Evolutionary conservation across 2,329 filamentous ascomycete species (phyloP), one percentile per base, ranked within the genome.

Genomic region (Colletotrichum sp.): DNA sequence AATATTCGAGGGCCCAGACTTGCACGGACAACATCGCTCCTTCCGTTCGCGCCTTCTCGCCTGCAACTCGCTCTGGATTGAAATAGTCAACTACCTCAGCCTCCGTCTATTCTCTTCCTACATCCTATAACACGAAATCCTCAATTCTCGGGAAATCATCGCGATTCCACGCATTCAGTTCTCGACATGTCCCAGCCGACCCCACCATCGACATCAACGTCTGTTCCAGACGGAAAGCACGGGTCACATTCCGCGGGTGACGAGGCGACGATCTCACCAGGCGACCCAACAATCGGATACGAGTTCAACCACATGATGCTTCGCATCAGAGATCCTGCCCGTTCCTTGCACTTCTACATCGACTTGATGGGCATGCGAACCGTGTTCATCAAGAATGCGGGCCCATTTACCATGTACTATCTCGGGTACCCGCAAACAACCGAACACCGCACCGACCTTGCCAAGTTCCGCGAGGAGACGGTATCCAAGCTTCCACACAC

Each of bases 161-260:
- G 3, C 3, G 6, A 36, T 36, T 16, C 15, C 1, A 16, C 15
- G 2, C 3, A 36, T 36, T 5, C 15, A 16, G 7, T 0, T 2
- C 6, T 44, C 39, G 0, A 0, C 16, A 44, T 44, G 39, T 44
- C 18, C 3, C 18, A 44, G 39, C 0, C 39, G 9, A 12, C 18
- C 5, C 39, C 39, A 3, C 18, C 18, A n/a, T 44, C 9, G 0
- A n/a, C 18, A 6, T n/a, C 39, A 44, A 44, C 1, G 0, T n/a
- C 39, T n/a, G 0, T 4, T 44, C 4, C 39, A 0, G 16, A 44
- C 5, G 36, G 5, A 44, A 2, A 5, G 9, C 39, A n/a, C 16
- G 8, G 16, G 18, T 1, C 16, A 44, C 16, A 1, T 2, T 1
- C 5, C 39, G 16, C 6, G 1, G 39, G 9, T n/a, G 18, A n/a